A percentile compares a stretch with the other conserved stretches of the same genome.
phyloP scores from a whole-genome alignment of 805 yeast species.

The Starmerella stigmatis region DNA sequence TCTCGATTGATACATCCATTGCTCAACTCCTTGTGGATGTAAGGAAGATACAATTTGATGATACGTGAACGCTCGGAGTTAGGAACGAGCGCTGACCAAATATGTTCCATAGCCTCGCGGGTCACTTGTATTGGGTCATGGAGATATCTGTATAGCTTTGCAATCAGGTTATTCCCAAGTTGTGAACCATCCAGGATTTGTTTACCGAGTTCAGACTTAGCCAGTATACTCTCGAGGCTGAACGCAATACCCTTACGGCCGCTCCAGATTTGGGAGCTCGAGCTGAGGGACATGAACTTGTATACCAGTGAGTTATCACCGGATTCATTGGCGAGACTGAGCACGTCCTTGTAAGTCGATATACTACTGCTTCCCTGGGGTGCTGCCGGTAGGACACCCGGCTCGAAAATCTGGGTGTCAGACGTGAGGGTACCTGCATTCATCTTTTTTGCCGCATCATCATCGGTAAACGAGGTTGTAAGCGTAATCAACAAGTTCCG shows the following conservation, averaged over 20 bases:
- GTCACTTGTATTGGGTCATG: constrained; percentile 76
- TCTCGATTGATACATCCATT: constrained; percentile 66
- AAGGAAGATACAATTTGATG: constrained; percentile 43
- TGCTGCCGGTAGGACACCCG: constrained; percentile 66
- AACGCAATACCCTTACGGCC: constrained; percentile 90
- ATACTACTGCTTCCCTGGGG: constrained; percentile 45
- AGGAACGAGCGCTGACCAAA: constrained; percentile 58
- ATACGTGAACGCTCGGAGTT: constrained; percentile 43
- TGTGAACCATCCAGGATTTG: constrained; percentile 39
- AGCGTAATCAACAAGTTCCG: constrained; percentile 65
- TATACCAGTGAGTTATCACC: constrained; percentile 93
- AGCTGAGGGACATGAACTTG: constrained; percentile 86
- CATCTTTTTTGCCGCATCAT: constrained; percentile 37
- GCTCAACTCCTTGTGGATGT: constrained; percentile 55
- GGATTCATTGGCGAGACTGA: constrained; percentile 81
- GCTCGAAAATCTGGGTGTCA: constrained; percentile 78
- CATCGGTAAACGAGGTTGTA: constrained; percentile 66
- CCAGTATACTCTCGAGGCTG: constrained; percentile 76
- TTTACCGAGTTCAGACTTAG: constrained; percentile 62
- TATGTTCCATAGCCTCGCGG: constrained; percentile 71
- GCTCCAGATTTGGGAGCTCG: constrained; percentile 80
- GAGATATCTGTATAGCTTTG: constrained; percentile 71
- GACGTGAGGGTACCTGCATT: constrained; percentile 59
- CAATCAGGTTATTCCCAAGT: constrained; percentile 54
- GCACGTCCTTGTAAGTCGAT: constrained; percentile 82